These are phyloP conservation scores for Moesziomyces parantarcticus DNA, from an alignment of 1,284 basidiomycete species.

Conservation along the genomic window DNA sequence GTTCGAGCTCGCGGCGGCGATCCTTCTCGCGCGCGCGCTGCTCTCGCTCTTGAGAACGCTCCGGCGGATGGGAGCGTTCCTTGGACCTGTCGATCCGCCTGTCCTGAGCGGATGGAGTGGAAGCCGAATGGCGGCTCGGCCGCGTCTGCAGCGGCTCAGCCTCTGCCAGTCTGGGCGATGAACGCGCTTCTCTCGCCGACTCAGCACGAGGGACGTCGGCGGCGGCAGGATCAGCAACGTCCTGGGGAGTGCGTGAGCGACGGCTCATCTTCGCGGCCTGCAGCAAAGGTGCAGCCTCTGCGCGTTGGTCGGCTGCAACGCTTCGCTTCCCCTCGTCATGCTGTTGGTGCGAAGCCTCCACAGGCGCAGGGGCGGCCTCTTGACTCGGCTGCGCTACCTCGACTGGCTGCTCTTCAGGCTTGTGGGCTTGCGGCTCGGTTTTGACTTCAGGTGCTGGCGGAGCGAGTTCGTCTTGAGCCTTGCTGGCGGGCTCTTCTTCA, in stretches of 20 bases:
- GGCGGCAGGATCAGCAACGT: background rate
- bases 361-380: background rate
- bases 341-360: background rate
- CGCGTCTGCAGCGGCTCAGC: slow-evolving; percentile 17
- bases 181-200: slow-evolving; percentile 6
- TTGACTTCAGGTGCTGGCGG: slow-evolving; percentile 8
- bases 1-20: slow-evolving; percentile 43
- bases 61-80: slow-evolving; percentile 26
- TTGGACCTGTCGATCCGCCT: slow-evolving; percentile 27
- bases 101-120: slow-evolving; percentile 19
- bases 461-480: background rate
- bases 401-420: slow-evolving; percentile 4
- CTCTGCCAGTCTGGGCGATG: slow-evolving; percentile 4
- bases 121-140: slow-evolving; percentile 15
- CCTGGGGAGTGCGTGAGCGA: background rate
- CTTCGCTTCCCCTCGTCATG: background rate
- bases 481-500: background rate
- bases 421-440: slow-evolving; percentile 11
- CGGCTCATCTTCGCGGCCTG: background rate
- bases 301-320: background rate
- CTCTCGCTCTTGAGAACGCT: slow-evolving; percentile 44
- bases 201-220: slow-evolving; percentile 1
- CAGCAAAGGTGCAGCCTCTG: background rate
- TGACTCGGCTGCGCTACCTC: background rate
- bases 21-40: slow-evolving; percentile 46